phyloP scores from a whole-genome alignment of 345 rosid genomes.

The Ailanthus altissimus region DNA sequence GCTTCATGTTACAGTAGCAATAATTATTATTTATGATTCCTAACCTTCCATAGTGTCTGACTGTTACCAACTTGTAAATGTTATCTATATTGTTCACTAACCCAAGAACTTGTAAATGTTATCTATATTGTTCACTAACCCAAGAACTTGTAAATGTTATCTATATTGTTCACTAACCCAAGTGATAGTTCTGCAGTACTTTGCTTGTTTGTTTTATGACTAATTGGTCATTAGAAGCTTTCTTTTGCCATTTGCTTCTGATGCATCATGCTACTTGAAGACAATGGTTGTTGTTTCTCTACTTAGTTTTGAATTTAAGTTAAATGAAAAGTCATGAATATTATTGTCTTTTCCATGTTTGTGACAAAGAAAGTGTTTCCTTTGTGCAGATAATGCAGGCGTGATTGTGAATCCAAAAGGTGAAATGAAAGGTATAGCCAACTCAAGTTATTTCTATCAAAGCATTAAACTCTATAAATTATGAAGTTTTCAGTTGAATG shows the following conservation, averaged over 20 bases:
- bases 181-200: no score
- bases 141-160: background rate
- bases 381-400: slow-evolving; percentile 82
- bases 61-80: background rate
- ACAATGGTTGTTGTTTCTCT: background rate
- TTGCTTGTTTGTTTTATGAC: background rate
- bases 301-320: background rate
- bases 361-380: slow-evolving; percentile 28
- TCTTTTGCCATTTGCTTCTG: background rate
- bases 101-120: background rate
- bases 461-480: no score
- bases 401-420: slow-evolving; percentile 93
- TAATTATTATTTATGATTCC: background rate
- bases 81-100: background rate
- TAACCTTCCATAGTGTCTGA: background rate
- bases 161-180: background rate
- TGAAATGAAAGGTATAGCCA: slow-evolving; percentile 81
- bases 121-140: background rate
- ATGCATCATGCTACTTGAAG: background rate
- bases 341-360: background rate
- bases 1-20: slow-evolving; percentile 25
- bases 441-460: no score
- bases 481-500: no score
- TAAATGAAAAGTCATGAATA: background rate
- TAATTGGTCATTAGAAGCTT: background rate